Base-by-base conservation (phyloP, 202 grass and related monocot genomes). In the Thinopyrum obtusiflorum region DNA sequence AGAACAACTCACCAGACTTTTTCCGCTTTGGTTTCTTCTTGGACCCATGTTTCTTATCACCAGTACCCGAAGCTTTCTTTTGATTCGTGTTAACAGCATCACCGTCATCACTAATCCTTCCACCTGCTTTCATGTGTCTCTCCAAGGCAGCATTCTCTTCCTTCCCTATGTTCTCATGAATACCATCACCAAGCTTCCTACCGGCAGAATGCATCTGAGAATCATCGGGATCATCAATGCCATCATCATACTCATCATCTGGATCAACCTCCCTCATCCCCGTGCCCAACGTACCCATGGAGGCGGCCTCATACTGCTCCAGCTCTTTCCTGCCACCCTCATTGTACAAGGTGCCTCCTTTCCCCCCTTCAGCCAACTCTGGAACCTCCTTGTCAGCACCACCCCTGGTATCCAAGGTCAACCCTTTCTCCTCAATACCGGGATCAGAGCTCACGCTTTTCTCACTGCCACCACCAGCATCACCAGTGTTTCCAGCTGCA, bases 211-310 rank as follows among this genome's bases (percentile, higher is more conserved):
- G 86, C 42, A 61, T 5, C 14, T 84, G 85, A 59, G 82, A 35
- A 76, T 92, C 88, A 32, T 87, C 87, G 18, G 46, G 13, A 14
- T 91, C 85, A 81, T 94, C 93, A 6, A 94, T 91, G 12, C 92
- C 92, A 76, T 99, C 97, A 28, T 99, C 93, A 90, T 97, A 97
- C 84, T 99, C 97, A 84, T 98, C 96, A 83, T 92, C 92, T 23
- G 90, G 92, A 89, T 96, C 75, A 76, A 91, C 82, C 77, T 94
- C 93, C 29, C 14, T 82, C 40, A 26, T 72, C 73, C 65, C 82
- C 25, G 67, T 84, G 5, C 57, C 61, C 8, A 36, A 9, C 7
- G 11, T 61, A 23, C 89, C 89, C 68, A 84, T 87, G 23, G 79
- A 84, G 6, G 79, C 89, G 2, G 87, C 87, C 60, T 96, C 96